Evolutionary conservation across 148 eudicot genomes (phyloP).

Genomic region (Vaccinium macrocarpon): DNA sequence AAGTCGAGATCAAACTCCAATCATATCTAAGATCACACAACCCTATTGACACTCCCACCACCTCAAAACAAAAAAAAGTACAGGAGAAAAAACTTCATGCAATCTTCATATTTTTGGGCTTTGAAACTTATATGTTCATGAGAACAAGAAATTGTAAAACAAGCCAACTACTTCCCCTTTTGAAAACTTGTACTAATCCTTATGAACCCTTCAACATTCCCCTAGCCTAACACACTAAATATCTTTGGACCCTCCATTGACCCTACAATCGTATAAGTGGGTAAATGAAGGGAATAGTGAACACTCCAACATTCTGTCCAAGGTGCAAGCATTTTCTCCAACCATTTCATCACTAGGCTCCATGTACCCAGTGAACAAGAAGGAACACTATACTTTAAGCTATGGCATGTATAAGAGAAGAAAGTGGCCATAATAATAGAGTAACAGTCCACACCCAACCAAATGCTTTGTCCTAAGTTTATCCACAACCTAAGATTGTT

Average conservation of each 20-base stretch:
- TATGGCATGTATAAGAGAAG: not conserved
- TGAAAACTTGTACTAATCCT: not conserved
- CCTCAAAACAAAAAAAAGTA: not conserved
- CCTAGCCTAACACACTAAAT: not conserved
- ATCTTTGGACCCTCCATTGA: not conserved
- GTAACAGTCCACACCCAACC: not conserved
- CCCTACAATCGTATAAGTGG: not conserved
- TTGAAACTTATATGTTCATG: not conserved
- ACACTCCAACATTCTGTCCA: not conserved
- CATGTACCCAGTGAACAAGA: not conserved
- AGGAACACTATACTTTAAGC: not conserved
- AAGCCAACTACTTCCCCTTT: not conserved
- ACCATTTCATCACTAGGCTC: not conserved
- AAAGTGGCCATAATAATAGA: not conserved
- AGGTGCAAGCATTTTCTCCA: not conserved
- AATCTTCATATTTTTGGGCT: not conserved
- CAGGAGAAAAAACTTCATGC: not conserved
- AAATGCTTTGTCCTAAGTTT: not conserved
- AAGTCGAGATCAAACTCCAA: not conserved
- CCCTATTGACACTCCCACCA: not conserved
- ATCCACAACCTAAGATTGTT: not conserved
- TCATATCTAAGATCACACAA: not conserved
- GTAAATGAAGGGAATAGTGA: not conserved
- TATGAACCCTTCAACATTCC: not conserved
- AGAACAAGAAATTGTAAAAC: not conserved